Base-by-base conservation (phyloP, 192 early-diverging fungal species). In the Phlyctochytrium arcticum region DNA sequence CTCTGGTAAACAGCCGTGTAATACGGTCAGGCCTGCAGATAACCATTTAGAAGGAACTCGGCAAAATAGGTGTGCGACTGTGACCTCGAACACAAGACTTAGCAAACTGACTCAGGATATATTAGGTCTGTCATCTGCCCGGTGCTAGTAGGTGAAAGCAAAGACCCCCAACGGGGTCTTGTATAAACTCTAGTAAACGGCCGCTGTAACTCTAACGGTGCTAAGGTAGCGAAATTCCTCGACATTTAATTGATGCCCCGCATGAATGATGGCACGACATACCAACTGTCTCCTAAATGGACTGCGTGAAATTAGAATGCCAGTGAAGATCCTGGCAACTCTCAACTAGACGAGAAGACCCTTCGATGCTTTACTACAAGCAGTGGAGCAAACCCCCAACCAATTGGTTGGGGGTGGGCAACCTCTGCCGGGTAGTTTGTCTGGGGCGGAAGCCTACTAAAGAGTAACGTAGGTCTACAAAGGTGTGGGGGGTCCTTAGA, bases 271-370 rank as follows among this genome's bases (percentile, higher is more conserved):
- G 74, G 29, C 44, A 61, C 59, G 59, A 61, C 3, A 15, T 72
- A 72, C 74, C 71, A 62, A 80, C 78, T 83, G 81, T 83, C 81
- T 84, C 81, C 75, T 83, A 73, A 70, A 80, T 83, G 79, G 78
- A 83, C 80, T 73, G 75, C 74, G 81, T 83, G 81, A 83, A 83
- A 83, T 83, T 83, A 77, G 72, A 83, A 75, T 83, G 72, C 68
- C 81, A 77, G 81, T 83, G 81, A 74, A 83, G 81, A 83, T 83
- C 75, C 81, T 77, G 81, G 69, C 80, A 80, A 83, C 69, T 76
- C 78, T 80, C 78, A 78, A 82, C 65, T 74, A 71, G 81, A 84
- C 82, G 82, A 72, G 82, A 84, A 83, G 79, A 80, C 81, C 81
- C 75, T 77, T 79, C 70, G n/a, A 73, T 80, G 80, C 81, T 83